Base-by-base conservation (phyloP, 345 rosid genomes). In the rapeseed (Brassica napus) region DNA sequence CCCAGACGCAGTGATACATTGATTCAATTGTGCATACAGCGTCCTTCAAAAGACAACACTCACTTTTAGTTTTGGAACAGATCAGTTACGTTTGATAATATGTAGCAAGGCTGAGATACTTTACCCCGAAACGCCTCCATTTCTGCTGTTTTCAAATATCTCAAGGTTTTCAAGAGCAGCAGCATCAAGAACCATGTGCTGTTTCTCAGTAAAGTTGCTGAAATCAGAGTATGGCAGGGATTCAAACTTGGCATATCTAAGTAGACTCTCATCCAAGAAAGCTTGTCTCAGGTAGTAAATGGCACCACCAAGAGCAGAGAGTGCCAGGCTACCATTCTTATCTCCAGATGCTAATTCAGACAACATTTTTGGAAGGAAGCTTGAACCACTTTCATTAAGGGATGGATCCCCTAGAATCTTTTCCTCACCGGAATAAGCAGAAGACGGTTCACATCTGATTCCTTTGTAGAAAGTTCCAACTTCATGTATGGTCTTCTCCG, bases 151-250 rank as follows among this genome's bases (percentile, higher is more conserved):
- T 88, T 95, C 98, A 86, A 93, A 95, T 81, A 95, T 86, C 83
- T 95, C 99, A 77, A 95, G 98, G 88, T 93, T 95, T 77, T 95
- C 99, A 37, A 95, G 78, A 58, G 97, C 99, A 78, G 97, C 88
- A 78, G 99, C 97, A 90, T 95, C 98, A 76, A 95, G 97, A 85
- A 93, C 86, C 91, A 93, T 87, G 81, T 92, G 88, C 39, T 93
- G 89, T 71, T 87, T 90, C 87, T 86, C 86, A 55, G 86, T 79
- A 83, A 85, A 65, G 74, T 85, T 79, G 76, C 83, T 60, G 59
- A 87, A 89, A 65, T 84, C 88, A 82, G 88, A 82, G 87, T 79
- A 87, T 12, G 97, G 96, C 72, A 95, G 94, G 47, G 82, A 72
- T 78, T 95, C 98, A 76, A 88, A 95, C 77, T 88, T 93, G 24